These are phyloP conservation scores for Eucalyptus curtisii DNA, from an alignment of 345 rosid species.

Conservation along the genomic window DNA sequence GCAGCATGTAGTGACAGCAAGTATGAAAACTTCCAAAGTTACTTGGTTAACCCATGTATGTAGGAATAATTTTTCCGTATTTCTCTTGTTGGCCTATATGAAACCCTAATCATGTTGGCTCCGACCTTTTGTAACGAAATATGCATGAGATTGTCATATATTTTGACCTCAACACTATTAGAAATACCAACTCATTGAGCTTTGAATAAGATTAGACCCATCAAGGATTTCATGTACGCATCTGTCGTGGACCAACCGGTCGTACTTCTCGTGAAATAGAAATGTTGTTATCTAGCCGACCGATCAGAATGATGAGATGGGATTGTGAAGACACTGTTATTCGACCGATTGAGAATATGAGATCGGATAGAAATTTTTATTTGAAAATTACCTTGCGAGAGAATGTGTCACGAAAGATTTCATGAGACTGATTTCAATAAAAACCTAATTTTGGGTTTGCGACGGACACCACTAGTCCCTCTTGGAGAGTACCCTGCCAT, in stretches of 20 bases:
- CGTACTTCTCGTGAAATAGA: not conserved
- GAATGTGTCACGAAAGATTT: not conserved
- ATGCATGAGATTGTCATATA: not conserved
- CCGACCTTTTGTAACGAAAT: not conserved
- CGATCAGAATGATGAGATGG: not conserved
- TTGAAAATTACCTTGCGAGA: not conserved
- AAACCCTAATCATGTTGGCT: not conserved
- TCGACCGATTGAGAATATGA: not conserved
- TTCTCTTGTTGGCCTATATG: not conserved
- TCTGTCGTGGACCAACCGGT: not conserved
- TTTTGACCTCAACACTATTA: not conserved
- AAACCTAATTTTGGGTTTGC: not conserved
- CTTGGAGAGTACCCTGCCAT: not conserved
- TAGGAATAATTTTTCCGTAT: not conserved
- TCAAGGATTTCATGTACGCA: not conserved
- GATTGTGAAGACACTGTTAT: not conserved
- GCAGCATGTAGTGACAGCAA: not conserved
- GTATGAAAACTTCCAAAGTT: not conserved
- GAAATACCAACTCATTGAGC: not conserved
- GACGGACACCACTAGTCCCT: not conserved
- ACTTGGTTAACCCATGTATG: not conserved
- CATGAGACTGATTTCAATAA: not conserved
- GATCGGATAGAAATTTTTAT: not conserved
- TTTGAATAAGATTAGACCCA: not conserved
- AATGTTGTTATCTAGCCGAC: not conserved